These are phyloP conservation scores for Atkinsonella hypoxylon DNA, from an alignment of 2,329 filamentous ascomycete species.

Conservation along the genomic window DNA sequence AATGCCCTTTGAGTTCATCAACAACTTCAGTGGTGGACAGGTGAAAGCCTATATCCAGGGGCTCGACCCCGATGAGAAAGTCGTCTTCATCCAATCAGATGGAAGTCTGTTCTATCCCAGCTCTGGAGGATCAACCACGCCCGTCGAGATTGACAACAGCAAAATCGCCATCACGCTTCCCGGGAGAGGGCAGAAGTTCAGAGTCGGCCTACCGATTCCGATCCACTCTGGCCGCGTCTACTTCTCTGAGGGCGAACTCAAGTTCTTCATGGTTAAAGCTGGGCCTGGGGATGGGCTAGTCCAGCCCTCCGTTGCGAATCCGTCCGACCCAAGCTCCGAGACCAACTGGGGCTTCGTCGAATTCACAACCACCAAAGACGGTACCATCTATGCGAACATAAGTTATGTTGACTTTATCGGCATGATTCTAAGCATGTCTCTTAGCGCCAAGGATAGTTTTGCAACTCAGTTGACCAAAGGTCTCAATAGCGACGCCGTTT, in stretches of 20 bases:
- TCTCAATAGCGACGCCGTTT: slow-evolving; percentile 23
- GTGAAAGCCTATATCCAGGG: slow-evolving; percentile 36
- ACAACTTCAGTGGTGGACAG: slow-evolving; percentile 26
- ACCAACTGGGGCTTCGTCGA: slow-evolving; percentile 40
- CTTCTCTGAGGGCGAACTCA: slow-evolving; percentile 29
- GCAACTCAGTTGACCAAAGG: slow-evolving; percentile 27
- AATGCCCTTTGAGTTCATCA: slow-evolving; percentile 25
- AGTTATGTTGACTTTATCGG: slow-evolving; percentile 40
- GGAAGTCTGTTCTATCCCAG: slow-evolving; percentile 31
- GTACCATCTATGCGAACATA: slow-evolving; percentile 33
- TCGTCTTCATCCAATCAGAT: slow-evolving; percentile 31
- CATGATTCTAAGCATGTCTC: slow-evolving; percentile 36
- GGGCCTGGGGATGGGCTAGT: slow-evolving; percentile 27
- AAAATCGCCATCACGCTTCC: slow-evolving; percentile 30
- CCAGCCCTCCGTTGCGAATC: slow-evolving; percentile 34
- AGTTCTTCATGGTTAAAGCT: slow-evolving; percentile 28
- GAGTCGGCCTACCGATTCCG: slow-evolving; percentile 27
- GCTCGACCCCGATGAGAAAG: slow-evolving; percentile 23
- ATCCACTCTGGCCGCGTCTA: slow-evolving; percentile 32
- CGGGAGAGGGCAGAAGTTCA: slow-evolving; percentile 22
- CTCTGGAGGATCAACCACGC: slow-evolving; percentile 21
- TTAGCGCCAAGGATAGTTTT: slow-evolving; percentile 24
- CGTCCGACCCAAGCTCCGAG: slow-evolving; percentile 28
- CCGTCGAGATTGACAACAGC: slow-evolving; percentile 25
- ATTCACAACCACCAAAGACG: slow-evolving; percentile 28